These are phyloP conservation scores for Jatropha podagrica DNA, from an alignment of 441 rosid genomes.

Conservation along the genomic window DNA sequence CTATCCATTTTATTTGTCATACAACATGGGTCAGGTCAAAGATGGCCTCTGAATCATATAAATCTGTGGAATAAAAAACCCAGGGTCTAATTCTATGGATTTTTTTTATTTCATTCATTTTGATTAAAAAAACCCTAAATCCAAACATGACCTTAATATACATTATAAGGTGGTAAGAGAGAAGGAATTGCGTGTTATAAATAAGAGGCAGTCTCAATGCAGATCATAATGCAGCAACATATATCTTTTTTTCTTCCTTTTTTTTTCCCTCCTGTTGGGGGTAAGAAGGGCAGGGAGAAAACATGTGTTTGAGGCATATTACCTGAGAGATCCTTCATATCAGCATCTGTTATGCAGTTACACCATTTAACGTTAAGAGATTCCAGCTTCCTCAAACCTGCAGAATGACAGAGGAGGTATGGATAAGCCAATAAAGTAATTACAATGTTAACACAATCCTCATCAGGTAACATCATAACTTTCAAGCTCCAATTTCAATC, in stretches of 20 bases:
- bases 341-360: constrained; percentile 68
- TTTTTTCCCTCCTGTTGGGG: too few species aligned
- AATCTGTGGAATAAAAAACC: too few species aligned
- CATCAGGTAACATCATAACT: neutral
- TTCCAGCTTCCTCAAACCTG: constrained; percentile 64
- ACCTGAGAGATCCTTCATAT: constrained; percentile 73
- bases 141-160: neutral
- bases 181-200: neutral
- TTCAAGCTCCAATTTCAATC: neutral
- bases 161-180: neutral
- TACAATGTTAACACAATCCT: neutral
- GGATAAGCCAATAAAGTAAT: neutral
- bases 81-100: too few species aligned
- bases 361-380: constrained; percentile 79
- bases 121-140: too few species aligned
- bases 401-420: neutral
- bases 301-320: constrained; percentile 5
- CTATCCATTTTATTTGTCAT: neutral
- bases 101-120: too few species aligned
- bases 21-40: neutral
- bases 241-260: neutral
- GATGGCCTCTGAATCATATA: too few species aligned
- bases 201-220: neutral
- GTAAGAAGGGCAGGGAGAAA: neutral
- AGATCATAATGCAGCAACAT: neutral